phyloP scores from a whole-genome alignment of 192 early-diverging fungal genomes.

The Dimargaris cristalligena region DNA sequence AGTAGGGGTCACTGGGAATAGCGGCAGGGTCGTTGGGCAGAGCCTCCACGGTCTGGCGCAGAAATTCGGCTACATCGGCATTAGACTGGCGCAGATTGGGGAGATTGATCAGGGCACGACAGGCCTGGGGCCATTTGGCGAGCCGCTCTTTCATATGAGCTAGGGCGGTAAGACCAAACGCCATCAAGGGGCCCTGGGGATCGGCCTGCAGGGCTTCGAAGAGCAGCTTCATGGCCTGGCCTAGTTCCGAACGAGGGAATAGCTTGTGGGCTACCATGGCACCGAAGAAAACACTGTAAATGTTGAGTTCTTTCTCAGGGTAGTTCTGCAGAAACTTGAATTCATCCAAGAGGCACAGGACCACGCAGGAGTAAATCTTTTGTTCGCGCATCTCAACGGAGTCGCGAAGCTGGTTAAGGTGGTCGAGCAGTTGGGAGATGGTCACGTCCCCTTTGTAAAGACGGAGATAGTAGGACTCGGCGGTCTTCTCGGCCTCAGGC shows the following conservation, averaged over 20 bases:
- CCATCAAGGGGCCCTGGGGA: constrained; percentile 63
- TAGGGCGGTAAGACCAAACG: constrained; percentile 78
- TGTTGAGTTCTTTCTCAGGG: constrained; percentile 75
- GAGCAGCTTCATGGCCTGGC: constrained; percentile 80
- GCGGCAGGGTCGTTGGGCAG: constrained; percentile 12
- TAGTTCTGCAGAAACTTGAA: constrained; percentile 89
- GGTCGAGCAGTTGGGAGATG: constrained; percentile 69
- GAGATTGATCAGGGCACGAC: constrained; percentile 66
- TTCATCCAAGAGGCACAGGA: constrained; percentile 90
- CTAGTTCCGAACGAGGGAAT: constrained; percentile 57
- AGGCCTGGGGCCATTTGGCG: constrained; percentile 81
- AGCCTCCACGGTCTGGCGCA: constrained; percentile 28
- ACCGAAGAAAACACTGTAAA: constrained; percentile 85
- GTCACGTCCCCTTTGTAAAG: constrained; percentile 38
- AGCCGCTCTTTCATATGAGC: constrained; percentile 68
- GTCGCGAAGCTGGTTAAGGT: constrained; percentile 61
- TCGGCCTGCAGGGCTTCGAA: constrained; percentile 71
- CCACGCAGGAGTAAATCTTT: constrained; percentile 77
- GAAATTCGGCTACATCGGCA: constrained; percentile 52
- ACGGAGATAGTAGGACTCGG: constrained; percentile 26
- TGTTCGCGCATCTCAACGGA: constrained; percentile 57
- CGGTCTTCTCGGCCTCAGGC: constrained; percentile 24
- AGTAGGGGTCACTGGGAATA: constrained; percentile 18
- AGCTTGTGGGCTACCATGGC: constrained; percentile 76
- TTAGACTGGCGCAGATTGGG: constrained; percentile 57